Evolutionary conservation across 805 yeast species (phyloP).

Genomic region (Starmerella floricola): DNA sequence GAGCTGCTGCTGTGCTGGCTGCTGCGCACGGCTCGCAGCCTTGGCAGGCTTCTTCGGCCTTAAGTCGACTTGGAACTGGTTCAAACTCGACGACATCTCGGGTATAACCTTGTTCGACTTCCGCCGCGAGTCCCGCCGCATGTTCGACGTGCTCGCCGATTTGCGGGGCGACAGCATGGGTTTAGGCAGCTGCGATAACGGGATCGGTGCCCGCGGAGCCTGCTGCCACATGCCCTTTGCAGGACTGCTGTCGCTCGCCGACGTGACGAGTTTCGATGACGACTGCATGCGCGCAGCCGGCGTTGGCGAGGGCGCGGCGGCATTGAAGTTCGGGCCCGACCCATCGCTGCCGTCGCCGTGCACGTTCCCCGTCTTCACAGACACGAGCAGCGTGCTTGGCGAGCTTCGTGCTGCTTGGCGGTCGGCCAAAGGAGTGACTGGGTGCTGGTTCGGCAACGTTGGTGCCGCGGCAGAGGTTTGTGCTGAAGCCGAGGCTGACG

Average conservation of each 20-base stretch:
- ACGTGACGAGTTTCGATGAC: constrained; percentile 24
- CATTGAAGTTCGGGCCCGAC: neutral
- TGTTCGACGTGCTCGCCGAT: constrained; percentile 9
- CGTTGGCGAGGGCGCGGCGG: constrained; percentile 23
- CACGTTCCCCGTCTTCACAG: neutral
- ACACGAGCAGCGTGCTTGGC: constrained; percentile 20
- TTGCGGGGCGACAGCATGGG: constrained; percentile 16
- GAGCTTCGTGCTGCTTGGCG: constrained; percentile 8
- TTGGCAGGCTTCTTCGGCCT: constrained; percentile 10
- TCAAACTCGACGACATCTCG: constrained; percentile 26
- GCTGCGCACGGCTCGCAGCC: constrained; percentile 2
- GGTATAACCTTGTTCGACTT: constrained; percentile 21
- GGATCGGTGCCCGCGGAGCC: constrained; percentile 4
- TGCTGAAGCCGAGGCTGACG: constrained; percentile 15
- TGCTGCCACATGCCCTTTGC: constrained; percentile 27
- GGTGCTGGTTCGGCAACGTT: constrained; percentile 7
- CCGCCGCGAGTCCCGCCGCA: constrained; percentile 10
- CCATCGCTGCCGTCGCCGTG: neutral
- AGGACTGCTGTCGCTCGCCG: constrained; percentile 26
- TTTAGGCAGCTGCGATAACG: constrained; percentile 9
- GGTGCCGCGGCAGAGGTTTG: constrained; percentile 21
- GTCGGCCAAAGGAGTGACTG: constrained; percentile 11
- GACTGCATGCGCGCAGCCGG: constrained; percentile 26
- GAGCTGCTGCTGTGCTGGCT: neutral
- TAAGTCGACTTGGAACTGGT: constrained; percentile 26